Evolutionary conservation across 345 rosid species (phyloP).

Genomic region (Rhodomyrtus tomentosa): DNA sequence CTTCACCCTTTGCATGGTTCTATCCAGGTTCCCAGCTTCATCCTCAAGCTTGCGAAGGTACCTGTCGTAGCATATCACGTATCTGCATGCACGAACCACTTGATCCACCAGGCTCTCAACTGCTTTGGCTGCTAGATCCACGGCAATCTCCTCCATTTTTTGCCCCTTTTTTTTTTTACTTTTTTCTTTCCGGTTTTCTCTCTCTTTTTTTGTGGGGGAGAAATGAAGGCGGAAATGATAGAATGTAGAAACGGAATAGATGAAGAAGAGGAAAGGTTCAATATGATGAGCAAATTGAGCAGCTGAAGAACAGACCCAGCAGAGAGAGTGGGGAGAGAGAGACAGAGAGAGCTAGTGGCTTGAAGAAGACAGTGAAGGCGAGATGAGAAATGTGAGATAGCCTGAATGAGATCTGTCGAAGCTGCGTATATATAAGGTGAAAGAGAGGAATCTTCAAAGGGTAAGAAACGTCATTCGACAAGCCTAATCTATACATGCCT

Average conservation of each 20-base stretch:
- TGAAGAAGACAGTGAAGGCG: background rate
- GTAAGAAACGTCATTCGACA: too few relatives aligned
- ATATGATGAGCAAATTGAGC: background rate
- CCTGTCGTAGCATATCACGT: background rate
- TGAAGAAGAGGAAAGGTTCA: background rate
- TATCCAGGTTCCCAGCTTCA: fast-evolving
- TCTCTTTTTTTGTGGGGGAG: too few relatives aligned
- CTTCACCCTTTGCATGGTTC: fast-evolving
- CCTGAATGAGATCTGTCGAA: background rate
- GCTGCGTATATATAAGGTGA: background rate
- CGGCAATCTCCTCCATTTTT: background rate
- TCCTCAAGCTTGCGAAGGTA: background rate
- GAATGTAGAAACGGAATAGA: background rate
- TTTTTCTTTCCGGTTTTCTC: too few relatives aligned
- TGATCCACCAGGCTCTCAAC: background rate
- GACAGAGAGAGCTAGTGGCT: background rate
- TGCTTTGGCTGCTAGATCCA: background rate
- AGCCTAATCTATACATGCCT: too few relatives aligned
- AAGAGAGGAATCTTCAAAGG: too few relatives aligned
- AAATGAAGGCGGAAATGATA: background rate
- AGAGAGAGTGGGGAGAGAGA: too few relatives aligned
- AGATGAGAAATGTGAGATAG: background rate
- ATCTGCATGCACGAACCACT: background rate
- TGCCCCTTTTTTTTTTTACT: too few relatives aligned
- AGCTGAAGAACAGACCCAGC: background rate